A percentile compares a stretch with the other conserved stretches of the same genome.
phyloP scores from a whole-genome alignment of 306 rosid species.

The Neltuma alba region DNA sequence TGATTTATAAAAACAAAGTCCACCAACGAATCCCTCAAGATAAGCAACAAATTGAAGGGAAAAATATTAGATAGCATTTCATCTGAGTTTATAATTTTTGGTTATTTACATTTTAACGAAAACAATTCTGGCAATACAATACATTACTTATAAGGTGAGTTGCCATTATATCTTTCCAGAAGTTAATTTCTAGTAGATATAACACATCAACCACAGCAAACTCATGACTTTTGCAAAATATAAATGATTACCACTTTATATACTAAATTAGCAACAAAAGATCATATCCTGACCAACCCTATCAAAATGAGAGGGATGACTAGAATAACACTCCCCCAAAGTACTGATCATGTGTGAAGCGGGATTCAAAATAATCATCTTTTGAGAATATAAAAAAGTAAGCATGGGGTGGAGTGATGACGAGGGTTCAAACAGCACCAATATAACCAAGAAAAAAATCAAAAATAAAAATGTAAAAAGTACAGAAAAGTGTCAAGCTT shows the following conservation, averaged over 20 bases:
- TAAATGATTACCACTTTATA: neutral
- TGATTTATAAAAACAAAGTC: neutral
- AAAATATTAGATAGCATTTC: neutral
- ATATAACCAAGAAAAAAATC: neutral
- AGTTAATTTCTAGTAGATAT: neutral
- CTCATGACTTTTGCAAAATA: constrained; percentile 7
- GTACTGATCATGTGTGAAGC: neutral
- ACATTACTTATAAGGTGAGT: neutral
- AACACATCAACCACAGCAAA: neutral
- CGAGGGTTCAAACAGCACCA: neutral
- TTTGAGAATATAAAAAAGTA: neutral
- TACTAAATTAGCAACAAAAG: constrained; percentile 3
- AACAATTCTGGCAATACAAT: neutral
- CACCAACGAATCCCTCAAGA: neutral
- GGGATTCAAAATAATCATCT: neutral
- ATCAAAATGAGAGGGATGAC: neutral
- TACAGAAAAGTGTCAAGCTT: neutral
- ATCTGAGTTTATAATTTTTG: neutral
- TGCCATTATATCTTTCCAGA: neutral
- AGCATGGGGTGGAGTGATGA: neutral
- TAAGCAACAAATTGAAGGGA: neutral
- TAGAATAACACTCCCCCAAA: neutral
- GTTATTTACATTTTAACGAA: neutral
- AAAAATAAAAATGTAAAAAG: neutral
- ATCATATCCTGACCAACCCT: neutral